phyloP scores from a whole-genome alignment of 2,329 filamentous ascomycete species.

The Lecanosticta acicola region DNA sequence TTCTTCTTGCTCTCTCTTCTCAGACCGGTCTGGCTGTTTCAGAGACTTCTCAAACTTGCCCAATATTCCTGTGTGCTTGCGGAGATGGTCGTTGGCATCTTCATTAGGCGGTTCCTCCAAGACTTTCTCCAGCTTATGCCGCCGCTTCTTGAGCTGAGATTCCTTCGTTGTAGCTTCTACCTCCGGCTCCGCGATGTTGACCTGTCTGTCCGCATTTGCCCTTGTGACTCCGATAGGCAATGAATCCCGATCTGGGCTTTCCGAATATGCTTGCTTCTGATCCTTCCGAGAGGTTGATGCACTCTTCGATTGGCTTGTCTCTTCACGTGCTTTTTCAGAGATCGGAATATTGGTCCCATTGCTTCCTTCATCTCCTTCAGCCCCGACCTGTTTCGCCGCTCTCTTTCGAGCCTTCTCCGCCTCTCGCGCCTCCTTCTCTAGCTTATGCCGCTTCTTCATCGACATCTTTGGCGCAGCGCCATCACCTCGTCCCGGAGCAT shows the following conservation, averaged over 20 bases:
- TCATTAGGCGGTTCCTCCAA: constrained; percentile 23
- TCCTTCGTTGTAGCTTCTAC: background rate
- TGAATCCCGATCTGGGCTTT: background rate
- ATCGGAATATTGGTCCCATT: background rate
- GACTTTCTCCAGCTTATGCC: constrained; percentile 37
- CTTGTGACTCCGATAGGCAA: background rate
- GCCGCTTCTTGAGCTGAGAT: constrained; percentile 43
- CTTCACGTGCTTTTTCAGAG: no score
- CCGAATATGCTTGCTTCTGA: background rate
- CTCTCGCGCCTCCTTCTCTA: constrained; percentile 32
- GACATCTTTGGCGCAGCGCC: constrained; percentile 27
- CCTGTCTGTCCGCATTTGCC: no score
- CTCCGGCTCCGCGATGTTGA: no score
- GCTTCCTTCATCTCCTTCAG: background rate
- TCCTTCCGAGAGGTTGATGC: background rate
- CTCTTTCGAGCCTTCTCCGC: constrained; percentile 23
- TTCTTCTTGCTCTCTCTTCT: constrained; percentile 13
- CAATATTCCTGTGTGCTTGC: constrained; percentile 35
- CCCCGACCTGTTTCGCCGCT: constrained; percentile 32
- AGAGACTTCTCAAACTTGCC: constrained; percentile 41
- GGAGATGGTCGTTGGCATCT: constrained; percentile 25
- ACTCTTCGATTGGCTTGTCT: background rate
- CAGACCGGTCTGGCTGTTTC: constrained; percentile 7
- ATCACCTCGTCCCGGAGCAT: constrained; percentile 13
- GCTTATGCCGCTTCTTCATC: constrained; percentile 30